Evolutionary conservation across 495 filamentous ascomycete genomes (phyloP).

Genomic region (Hypoxylon perforatum): DNA sequence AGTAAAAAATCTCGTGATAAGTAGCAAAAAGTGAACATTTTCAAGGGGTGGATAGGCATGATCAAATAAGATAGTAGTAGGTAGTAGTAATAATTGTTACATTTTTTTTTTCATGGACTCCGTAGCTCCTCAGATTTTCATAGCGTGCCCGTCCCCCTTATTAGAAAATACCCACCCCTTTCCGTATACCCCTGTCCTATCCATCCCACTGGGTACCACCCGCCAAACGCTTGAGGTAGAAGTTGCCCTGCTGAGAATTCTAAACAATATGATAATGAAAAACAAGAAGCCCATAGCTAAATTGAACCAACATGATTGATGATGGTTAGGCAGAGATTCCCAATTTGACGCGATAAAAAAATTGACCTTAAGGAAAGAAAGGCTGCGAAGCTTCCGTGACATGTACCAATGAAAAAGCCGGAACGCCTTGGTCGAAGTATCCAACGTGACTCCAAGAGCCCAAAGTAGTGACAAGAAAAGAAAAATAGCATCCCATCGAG

Average conservation of each 20-base stretch:
- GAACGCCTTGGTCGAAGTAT: slow-evolving; percentile 23
- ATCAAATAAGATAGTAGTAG: background rate
- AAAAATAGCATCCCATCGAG: too few relatives aligned
- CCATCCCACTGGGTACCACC: too few relatives aligned
- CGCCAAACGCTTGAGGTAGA: slow-evolving; percentile 8
- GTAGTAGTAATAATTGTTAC: slow-evolving; percentile 16
- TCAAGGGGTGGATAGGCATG: background rate
- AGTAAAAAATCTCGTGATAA: background rate
- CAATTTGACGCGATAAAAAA: slow-evolving; percentile 20
- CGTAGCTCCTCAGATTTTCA: slow-evolving; percentile 17
- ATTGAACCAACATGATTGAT: background rate
- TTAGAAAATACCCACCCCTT: background rate
- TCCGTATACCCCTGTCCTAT: too few relatives aligned
- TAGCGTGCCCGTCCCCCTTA: slow-evolving; percentile 12
- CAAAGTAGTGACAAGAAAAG: slow-evolving; percentile 8
- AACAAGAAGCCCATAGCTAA: background rate
- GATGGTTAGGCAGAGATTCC: slow-evolving; percentile 10
- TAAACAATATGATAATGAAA: slow-evolving; percentile 15
- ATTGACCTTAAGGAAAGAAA: slow-evolving; percentile 25
- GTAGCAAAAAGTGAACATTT: background rate
- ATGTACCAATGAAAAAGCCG: slow-evolving; percentile 13
- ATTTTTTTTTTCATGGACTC: slow-evolving; percentile 6
- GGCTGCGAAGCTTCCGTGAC: slow-evolving; percentile 35
- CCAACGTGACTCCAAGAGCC: slow-evolving; percentile 7
- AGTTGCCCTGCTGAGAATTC: slow-evolving; percentile 10